These are phyloP conservation scores for Anthostomella pinea DNA, from an alignment of 2,329 filamentous ascomycete species.

Conservation along the genomic window DNA sequence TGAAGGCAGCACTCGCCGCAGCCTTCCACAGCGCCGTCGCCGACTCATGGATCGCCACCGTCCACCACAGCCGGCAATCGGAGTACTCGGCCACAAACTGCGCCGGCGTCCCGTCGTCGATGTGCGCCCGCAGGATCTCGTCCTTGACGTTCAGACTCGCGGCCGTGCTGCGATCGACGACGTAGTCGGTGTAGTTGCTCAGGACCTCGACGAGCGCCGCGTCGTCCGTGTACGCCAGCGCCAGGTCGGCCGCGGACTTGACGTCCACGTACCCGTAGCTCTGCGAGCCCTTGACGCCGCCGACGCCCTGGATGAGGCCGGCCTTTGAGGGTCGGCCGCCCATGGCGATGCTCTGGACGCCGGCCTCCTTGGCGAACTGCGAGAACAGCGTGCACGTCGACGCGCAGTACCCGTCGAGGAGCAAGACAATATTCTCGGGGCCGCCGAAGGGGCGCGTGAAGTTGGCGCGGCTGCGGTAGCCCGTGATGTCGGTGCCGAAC, in stretches of 20 bases:
- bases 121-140: constrained; percentile 35
- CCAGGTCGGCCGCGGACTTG: constrained; percentile 23
- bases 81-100: constrained; percentile 47
- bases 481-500: constrained; percentile 45
- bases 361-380: constrained; percentile 52
- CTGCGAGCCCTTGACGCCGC: constrained; percentile 51
- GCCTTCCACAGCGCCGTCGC: constrained; percentile 48
- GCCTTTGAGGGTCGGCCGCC: constrained; percentile 45
- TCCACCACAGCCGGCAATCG: constrained; percentile 52
- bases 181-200: constrained; percentile 31
- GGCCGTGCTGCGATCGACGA: constrained; percentile 31
- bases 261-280: constrained; percentile 33
- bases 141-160: constrained; percentile 39
- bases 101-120: constrained; percentile 41
- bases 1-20: constrained; percentile 39
- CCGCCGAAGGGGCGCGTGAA: constrained; percentile 50
- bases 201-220: constrained; percentile 29
- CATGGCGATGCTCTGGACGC: constrained; percentile 52
- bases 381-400: constrained; percentile 57
- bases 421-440: constrained; percentile 55
- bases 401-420: constrained; percentile 59
- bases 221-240: constrained; percentile 26
- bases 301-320: constrained; percentile 52
- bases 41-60: constrained; percentile 46
- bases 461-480: constrained; percentile 46